These are phyloP conservation scores for Phytopythium chamaehyphon DNA, from an alignment of 352 stramenopile genomes.

Conservation along the genomic window DNA sequence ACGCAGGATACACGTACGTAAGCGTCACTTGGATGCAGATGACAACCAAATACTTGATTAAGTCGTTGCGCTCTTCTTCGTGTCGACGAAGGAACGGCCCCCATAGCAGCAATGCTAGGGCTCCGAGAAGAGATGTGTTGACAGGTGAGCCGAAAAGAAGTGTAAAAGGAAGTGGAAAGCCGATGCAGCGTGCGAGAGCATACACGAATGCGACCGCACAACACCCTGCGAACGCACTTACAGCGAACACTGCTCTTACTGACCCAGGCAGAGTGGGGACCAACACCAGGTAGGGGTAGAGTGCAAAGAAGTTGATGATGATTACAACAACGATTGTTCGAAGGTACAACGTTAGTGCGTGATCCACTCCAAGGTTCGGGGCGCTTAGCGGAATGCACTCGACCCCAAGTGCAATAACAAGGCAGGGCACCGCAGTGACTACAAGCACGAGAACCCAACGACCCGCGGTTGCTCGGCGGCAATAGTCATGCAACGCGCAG, in stretches of 20 bases:
- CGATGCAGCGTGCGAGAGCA: constrained; percentile 19
- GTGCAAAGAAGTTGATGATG: neutral
- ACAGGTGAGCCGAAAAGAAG: constrained; percentile 13
- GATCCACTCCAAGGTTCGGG: constrained; percentile 1
- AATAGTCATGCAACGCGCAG: constrained; percentile 11
- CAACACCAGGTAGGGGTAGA: neutral
- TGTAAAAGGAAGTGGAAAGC: constrained; percentile 39
- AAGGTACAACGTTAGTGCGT: constrained; percentile 20
- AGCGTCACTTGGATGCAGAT: constrained; percentile 30
- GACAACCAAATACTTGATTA: constrained; percentile 20
- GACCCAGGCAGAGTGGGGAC: constrained; percentile 15
- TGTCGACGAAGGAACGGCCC: constrained; percentile 14
- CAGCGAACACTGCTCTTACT: neutral
- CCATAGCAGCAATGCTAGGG: constrained; percentile 23
- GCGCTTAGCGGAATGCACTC: constrained; percentile 10
- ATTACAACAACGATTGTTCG: constrained; percentile 18
- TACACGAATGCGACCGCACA: constrained; percentile 15
- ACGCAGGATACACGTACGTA: constrained; percentile 22
- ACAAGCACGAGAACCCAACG: constrained; percentile 4
- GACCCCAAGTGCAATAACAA: constrained; percentile 23
- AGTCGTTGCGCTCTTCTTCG: constrained; percentile 6
- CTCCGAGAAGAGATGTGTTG: constrained; percentile 14
- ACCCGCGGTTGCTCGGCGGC: constrained; percentile 1
- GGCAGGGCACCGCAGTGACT: constrained; percentile 26
- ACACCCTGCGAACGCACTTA: constrained; percentile 14